These are phyloP conservation scores for Jimgerdemannia flammicorona DNA, from an alignment of 192 early-diverging fungal species.

Conservation along the genomic window DNA sequence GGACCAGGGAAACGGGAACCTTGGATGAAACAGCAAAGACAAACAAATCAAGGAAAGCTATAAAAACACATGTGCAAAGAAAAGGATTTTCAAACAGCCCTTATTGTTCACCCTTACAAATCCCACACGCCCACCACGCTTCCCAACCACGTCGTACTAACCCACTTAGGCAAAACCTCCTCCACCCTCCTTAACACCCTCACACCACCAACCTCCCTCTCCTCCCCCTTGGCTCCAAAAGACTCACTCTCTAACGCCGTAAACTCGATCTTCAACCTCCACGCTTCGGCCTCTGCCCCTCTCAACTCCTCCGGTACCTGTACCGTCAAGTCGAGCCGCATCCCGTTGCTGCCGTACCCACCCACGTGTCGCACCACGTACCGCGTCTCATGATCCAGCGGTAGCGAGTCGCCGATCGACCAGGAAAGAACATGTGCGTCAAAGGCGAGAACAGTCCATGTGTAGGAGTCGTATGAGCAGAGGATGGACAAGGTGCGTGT, in stretches of 20 bases:
- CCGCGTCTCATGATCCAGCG: constrained; percentile 27
- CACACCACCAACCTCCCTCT: constrained; percentile 42
- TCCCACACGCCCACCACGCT: constrained; percentile 32
- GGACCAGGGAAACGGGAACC: no score
- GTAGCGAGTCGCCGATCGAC: constrained; percentile 41
- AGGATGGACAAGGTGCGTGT: constrained; percentile 42
- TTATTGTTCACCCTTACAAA: constrained; percentile 10
- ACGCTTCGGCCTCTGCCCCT: constrained; percentile 13
- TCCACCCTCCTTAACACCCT: constrained; percentile 20
- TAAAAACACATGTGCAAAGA: no score
- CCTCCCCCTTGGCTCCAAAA: constrained; percentile 36
- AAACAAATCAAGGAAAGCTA: no score
- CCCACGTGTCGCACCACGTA: constrained; percentile 52
- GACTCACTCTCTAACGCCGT: constrained; percentile 49
- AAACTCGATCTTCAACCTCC: constrained; percentile 40
- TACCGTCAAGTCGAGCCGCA: constrained; percentile 38
- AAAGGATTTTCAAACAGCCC: neutral
- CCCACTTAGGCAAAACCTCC: constrained; percentile 28
- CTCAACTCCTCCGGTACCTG: constrained; percentile 34
- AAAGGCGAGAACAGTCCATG: constrained; percentile 64
- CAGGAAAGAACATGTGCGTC: constrained; percentile 55
- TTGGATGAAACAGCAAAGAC: no score
- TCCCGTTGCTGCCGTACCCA: constrained; percentile 42
- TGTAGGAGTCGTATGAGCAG: constrained; percentile 41
- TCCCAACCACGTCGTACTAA: constrained; percentile 31